Conservation (phyloP, 148 eudicot genomes). For the Arbutus unedo region DNA sequence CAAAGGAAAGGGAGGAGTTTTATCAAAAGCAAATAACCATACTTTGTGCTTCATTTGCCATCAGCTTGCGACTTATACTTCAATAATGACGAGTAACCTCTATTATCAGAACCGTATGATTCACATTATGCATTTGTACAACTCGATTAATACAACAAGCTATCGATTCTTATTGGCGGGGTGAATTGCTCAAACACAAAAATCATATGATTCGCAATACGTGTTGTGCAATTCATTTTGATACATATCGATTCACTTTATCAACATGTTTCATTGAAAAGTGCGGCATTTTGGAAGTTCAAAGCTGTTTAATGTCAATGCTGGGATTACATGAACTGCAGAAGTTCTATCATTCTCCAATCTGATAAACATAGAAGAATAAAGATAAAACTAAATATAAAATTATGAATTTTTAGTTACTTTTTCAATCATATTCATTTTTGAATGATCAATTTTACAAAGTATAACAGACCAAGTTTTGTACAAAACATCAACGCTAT, state of each 20-base stretch:
- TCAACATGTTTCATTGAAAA: background rate
- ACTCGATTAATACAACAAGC: background rate
- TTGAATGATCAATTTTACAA: background rate
- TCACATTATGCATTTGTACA: too few species aligned
- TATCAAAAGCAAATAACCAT: background rate
- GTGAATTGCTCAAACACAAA: background rate
- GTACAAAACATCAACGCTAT: background rate
- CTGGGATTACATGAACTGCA: background rate
- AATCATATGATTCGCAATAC: background rate
- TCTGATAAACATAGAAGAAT: background rate
- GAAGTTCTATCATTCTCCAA: background rate
- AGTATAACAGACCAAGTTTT: background rate
- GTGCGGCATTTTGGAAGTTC: background rate
- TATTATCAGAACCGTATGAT: background rate
- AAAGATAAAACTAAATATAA: background rate
- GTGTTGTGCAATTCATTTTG: background rate
- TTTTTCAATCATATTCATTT: background rate
- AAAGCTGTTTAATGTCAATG: background rate
- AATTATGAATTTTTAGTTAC: background rate
- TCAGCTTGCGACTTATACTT: background rate
- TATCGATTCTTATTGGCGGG: background rate
- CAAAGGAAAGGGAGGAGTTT: background rate
- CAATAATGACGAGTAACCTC: background rate
- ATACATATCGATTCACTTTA: background rate
- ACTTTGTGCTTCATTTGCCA: background rate